Conservation (phyloP, 1,284 basidiomycete species). For the Agroathelia rolfsii region DNA sequence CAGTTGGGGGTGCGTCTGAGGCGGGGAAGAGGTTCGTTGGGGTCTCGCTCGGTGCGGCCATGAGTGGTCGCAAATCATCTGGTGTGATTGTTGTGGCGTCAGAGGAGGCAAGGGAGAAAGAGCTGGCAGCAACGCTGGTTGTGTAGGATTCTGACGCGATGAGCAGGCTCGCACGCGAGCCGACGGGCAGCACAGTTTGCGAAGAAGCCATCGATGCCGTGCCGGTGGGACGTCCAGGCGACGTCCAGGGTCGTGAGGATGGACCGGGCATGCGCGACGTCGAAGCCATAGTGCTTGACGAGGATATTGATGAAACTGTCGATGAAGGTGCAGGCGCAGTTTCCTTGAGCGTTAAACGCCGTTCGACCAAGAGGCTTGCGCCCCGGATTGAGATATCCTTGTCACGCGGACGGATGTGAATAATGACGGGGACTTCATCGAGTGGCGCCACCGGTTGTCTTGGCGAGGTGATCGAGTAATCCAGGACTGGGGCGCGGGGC, state of each 20-base stretch:
- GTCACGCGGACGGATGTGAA: constrained; percentile 39
- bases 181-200: constrained; percentile 8
- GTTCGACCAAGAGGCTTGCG: constrained; percentile 43
- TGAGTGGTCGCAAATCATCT: not conserved
- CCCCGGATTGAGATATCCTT: constrained; percentile 39
- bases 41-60: no score
- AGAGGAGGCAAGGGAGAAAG: constrained; percentile 13
- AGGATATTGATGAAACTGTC: constrained; percentile 3
- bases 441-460: constrained; percentile 41
- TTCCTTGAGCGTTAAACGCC: constrained; percentile 42
- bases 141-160: no score
- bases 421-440: constrained; percentile 45
- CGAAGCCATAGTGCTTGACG: no score
- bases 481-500: constrained; percentile 35
- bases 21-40: constrained; percentile 12
- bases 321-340: constrained; percentile 17
- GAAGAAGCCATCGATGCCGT: constrained; percentile 1
- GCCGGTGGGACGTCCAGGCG: constrained; percentile 5
- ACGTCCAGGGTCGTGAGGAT: constrained; percentile 7
- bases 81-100: constrained; percentile 9
- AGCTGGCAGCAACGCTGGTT: constrained; percentile 20
- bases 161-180: constrained; percentile 9
- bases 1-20: constrained; percentile 14
- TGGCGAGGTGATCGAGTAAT: constrained; percentile 37
- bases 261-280: no score